phyloP scores from a whole-genome alignment of 208 protist species.

The Angomonas ambiguus region DNA sequence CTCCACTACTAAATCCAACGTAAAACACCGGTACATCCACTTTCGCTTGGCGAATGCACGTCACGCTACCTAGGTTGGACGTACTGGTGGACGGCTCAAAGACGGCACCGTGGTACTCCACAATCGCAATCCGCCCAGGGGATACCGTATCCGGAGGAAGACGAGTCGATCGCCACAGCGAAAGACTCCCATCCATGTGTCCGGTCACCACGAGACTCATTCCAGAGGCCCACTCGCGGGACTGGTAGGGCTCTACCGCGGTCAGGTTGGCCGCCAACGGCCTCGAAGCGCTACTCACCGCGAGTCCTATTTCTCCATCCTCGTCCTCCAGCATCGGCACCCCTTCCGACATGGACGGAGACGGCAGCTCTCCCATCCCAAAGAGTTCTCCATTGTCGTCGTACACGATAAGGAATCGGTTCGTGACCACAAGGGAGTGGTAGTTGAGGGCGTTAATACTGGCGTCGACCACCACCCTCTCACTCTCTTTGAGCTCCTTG shows the following conservation, averaged over 20 bases:
- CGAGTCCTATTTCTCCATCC: slow-evolving; percentile 46
- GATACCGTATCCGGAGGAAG: slow-evolving; percentile 60
- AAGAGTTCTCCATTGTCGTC: slow-evolving; percentile 68
- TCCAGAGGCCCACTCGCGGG: slow-evolving; percentile 71
- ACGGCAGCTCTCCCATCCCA: slow-evolving; percentile 42
- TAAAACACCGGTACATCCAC: slow-evolving; percentile 63
- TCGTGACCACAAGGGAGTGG: slow-evolving; percentile 51
- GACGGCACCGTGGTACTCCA: slow-evolving; percentile 58
- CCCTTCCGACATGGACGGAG: slow-evolving; percentile 11
- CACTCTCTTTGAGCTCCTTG: slow-evolving; percentile 3
- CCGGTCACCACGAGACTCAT: slow-evolving; percentile 68
- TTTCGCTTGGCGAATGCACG: slow-evolving; percentile 51
- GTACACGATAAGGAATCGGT: slow-evolving; percentile 64
- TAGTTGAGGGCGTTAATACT: slow-evolving; percentile 33
- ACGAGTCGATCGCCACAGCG: slow-evolving; percentile 67
- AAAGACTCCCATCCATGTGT: slow-evolving; percentile 72
- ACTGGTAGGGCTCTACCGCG: slow-evolving; percentile 52
- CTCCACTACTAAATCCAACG: slow-evolving; percentile 62
- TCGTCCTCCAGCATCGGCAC: slow-evolving; percentile 43
- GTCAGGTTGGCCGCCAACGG: slow-evolving; percentile 41
- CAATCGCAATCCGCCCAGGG: slow-evolving; percentile 50
- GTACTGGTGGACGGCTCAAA: slow-evolving; percentile 13
- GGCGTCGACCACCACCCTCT: slow-evolving; percentile 33
- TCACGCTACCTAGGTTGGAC: slow-evolving; percentile 40
- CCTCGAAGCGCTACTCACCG: slow-evolving; percentile 22